Conservation (phyloP, 306 rosid genomes). For the Cucurbita argyrosperma region DNA sequence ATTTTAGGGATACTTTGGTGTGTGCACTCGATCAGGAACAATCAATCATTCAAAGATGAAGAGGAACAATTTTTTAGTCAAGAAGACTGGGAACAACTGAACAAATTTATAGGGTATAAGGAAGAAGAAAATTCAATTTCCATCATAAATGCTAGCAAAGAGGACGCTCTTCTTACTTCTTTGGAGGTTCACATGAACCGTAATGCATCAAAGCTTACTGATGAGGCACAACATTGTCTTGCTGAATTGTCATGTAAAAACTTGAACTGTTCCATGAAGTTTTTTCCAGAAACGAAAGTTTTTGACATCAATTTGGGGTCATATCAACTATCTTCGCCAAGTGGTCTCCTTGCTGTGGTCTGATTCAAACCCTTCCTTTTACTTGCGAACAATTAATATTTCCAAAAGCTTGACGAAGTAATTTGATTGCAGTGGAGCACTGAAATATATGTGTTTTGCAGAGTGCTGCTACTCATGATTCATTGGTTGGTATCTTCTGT, state of each 20-base stretch:
- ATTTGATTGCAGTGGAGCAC: not conserved
- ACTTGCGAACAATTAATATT: not conserved
- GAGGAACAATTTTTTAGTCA: constrained; percentile 61
- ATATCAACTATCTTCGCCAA: constrained; percentile 71
- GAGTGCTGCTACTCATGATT: constrained; percentile 75
- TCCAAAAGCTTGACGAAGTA: not conserved
- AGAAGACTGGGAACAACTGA: constrained; percentile 82
- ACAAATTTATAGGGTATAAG: constrained; percentile 85
- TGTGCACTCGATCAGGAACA: constrained; percentile 33
- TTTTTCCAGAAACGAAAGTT: constrained; percentile 78
- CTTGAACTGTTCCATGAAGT: constrained; percentile 62
- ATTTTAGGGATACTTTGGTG: not conserved
- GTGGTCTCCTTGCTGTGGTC: constrained; percentile 91
- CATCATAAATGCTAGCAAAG: constrained; percentile 27
- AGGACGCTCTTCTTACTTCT: constrained; percentile 62
- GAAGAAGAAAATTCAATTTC: constrained; percentile 54
- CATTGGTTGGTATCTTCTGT: constrained; percentile 59
- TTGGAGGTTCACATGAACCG: constrained; percentile 72
- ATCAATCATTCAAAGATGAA: constrained; percentile 50
- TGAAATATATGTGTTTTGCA: constrained; percentile 15
- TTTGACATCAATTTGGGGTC: constrained; percentile 78
- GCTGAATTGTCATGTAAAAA: constrained; percentile 90
- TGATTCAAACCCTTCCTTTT: constrained; percentile 10
- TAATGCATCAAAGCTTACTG: constrained; percentile 83
- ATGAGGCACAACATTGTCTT: constrained; percentile 51